Conservation (phyloP, 2,329 filamentous ascomycete species). For the Sarocladium brachiariae region DNA sequence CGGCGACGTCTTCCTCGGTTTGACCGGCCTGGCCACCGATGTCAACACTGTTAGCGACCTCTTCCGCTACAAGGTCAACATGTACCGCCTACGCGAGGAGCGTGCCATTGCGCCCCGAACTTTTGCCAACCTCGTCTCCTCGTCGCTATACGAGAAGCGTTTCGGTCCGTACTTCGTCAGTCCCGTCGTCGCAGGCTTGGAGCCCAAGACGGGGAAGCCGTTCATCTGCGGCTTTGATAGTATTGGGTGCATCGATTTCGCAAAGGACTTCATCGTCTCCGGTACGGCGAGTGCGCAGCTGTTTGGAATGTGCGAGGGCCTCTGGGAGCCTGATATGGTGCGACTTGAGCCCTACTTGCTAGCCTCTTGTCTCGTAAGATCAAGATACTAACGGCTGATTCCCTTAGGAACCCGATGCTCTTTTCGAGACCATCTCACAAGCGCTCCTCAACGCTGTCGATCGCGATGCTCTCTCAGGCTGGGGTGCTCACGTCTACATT, state of each 20-base stretch:
- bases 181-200: conserved; percentile 90
- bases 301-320: conserved; percentile 95
- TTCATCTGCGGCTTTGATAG: conserved; percentile 99
- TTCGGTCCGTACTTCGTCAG: conserved; percentile 97
- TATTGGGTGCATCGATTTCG: conserved; percentile 99
- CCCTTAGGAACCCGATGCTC: conserved; percentile 72
- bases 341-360: conserved; percentile 24
- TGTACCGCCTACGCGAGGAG: conserved; percentile 98
- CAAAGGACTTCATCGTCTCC: conserved; percentile 98
- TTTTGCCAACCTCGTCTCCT: conserved; percentile 91
- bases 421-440: conserved; percentile 98
- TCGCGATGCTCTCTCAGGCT: conserved; percentile 91
- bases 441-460: conserved; percentile 92
- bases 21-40: conserved; percentile 94
- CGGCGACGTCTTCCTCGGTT: conserved; percentile 88
- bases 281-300: conserved; percentile 95
- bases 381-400: neutral
- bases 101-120: conserved; percentile 90
- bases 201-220: conserved; percentile 86
- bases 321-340: conserved; percentile 97
- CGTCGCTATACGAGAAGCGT: conserved; percentile 84
- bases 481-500: conserved; percentile 98
- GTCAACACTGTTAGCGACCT: conserved; percentile 91
- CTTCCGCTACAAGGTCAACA: conserved; percentile 99
- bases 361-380: too few species aligned